Evolutionary conservation across 176 grass and related monocot genomes (phyloP).

Genomic region (Pontederia crassipes): DNA sequence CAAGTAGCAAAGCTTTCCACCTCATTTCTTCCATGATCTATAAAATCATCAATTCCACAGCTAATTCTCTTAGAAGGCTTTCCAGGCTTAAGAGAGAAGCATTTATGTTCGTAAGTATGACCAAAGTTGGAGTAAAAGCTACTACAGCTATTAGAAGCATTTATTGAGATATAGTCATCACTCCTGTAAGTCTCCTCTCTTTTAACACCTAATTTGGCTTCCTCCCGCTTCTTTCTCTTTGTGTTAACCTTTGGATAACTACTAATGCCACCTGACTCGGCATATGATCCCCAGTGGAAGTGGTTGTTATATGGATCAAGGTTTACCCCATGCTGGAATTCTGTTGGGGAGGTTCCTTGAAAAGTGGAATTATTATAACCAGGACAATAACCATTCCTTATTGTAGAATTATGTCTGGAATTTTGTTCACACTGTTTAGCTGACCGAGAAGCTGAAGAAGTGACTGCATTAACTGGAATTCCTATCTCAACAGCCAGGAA

Average conservation of each 20-base stretch:
- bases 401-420: slow-evolving; percentile 6
- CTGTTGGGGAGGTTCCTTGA: slow-evolving; percentile 36
- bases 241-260: slow-evolving; percentile 20
- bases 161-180: slow-evolving; percentile 28
- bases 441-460: slow-evolving; percentile 41
- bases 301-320: slow-evolving; percentile 46
- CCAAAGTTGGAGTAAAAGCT: neutral
- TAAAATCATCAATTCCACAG: slow-evolving; percentile 20
- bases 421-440: slow-evolving; percentile 38
- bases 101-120: slow-evolving; percentile 25
- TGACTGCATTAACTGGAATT: slow-evolving; percentile 44
- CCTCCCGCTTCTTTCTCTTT: slow-evolving; percentile 31
- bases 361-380: slow-evolving; percentile 39
- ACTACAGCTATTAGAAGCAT: slow-evolving; percentile 24
- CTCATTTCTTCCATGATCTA: slow-evolving; percentile 19
- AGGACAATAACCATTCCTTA: slow-evolving; percentile 26
- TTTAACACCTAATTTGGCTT: slow-evolving; percentile 3
- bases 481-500: slow-evolving; percentile 78
- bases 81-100: slow-evolving; percentile 30
- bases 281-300: slow-evolving; percentile 48
- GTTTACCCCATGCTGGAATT: slow-evolving; percentile 33
- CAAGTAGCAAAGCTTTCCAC: slow-evolving; percentile 19
- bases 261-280: slow-evolving; percentile 24
- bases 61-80: slow-evolving; percentile 41
- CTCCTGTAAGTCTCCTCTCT: neutral